Evolutionary conservation across 768 basidiomycete genomes (phyloP), one percentile per base, ranked within the genome.

Genomic region (Naganishia vishniacii): DNA sequence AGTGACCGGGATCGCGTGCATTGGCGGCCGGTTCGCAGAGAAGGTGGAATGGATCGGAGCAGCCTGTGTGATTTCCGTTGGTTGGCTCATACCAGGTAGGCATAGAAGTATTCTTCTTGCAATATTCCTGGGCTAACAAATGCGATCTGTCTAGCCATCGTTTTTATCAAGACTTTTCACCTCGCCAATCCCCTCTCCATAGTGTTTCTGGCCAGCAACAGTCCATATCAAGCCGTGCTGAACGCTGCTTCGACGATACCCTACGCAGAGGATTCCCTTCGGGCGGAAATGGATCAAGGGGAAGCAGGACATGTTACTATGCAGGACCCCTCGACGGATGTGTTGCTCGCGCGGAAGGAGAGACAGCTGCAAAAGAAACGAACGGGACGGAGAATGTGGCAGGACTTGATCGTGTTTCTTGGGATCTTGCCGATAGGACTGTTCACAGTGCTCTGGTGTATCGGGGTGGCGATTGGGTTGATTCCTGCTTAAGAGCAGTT

Each of bases 361-460:
- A 81, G 84, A 48, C 85, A 85, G 44, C 78, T 97, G 65, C 92
- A 95, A 77, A 83, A 83, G 61, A 81, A 82, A 48, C 83, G 91
- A 69, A 81, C 86, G 46, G 83, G 84, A 41, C 84, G 84, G 68
- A 81, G 92, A 31, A 78, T 94, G 41, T 75, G 86, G 16, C 92
- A 90, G 88, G 89, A 93, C 75, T 71, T 88, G n/a, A 84, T 86
- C 16, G 85, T 88, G 25, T 91, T 89, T 85, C 67, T 85, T n/a
- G 77, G 88, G 12, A 80, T 89, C 18, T 70, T 87, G 20, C 85
- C 85, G 0, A 78, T 84, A 0, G 84, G 87, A 26, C 80, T 77
- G 4, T 81, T 82, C 11, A 83, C 83, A 1, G 72, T 83, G 16
- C 78, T 81, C 7, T 88, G 86, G 86, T 56, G 53, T 15, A 37